Base-by-base conservation (phyloP, 1,284 basidiomycete species). In the Sphagnurus paluster region DNA sequence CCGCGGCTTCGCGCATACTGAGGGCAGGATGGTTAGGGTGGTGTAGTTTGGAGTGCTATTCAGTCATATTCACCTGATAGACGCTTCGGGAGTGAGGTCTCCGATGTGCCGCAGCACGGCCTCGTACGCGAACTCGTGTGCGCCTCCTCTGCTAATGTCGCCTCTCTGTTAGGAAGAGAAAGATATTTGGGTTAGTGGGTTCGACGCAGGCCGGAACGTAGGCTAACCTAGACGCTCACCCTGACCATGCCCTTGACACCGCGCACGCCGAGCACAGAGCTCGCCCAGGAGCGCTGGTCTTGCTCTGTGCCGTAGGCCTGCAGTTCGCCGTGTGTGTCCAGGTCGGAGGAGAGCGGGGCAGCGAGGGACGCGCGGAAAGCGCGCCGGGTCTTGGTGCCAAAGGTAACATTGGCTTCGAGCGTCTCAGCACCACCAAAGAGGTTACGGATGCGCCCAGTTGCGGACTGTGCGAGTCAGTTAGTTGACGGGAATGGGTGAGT, bases 351-450 rank as follows among this genome's bases (percentile, higher is more conserved):
- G 41, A 90, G 65, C 2, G 84, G 86, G 0, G 77, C 69, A 2
- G 75, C 72, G 3, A 87, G 63, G 5, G 81, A 68, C 24, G 82
- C 82, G 52, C 90, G 78, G 65, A 93, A 96, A 0, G 93, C 83
- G 44, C 86, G 83, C 48, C 84, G 82, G 0, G 94, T 99, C 60
- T 90, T 87, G 1, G 94, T 97, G 0, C 95, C 97, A 11, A 90
- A 75, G 0, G 93, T 82, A 2, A 92, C 69, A 49, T 87, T 89
- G 5, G 88, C 90, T 61, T 95, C 90, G 48, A 99, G 72, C 0
- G 80, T 81, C 67, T 99, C 97, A 16, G 88, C 95, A 2, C 93
- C 91, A 20, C 97, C 96, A 57, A 98, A 89, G 4, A 90, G 78
- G 66, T 99, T 99, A 13, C 90, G 78, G 26, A 95, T 69, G 42